Evolutionary conservation across 2,329 filamentous ascomycete genomes (phyloP).

Genomic region (Claviceps sp.): DNA sequence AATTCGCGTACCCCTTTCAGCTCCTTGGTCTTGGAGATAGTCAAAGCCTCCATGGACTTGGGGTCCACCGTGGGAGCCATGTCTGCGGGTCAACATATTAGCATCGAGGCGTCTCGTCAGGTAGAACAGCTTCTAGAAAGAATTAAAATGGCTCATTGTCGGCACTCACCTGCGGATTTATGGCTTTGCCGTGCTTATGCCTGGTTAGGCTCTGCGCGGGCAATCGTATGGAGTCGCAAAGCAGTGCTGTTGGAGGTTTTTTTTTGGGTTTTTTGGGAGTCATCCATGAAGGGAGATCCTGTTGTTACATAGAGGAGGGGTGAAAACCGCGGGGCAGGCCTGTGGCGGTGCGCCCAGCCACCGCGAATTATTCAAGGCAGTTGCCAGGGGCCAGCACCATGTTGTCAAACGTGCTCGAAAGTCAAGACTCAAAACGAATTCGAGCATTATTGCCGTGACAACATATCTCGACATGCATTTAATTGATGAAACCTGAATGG

Average conservation of each 20-base stretch:
- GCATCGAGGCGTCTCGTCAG: neutral
- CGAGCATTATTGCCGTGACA: too few species aligned
- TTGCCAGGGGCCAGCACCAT: neutral
- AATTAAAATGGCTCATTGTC: neutral
- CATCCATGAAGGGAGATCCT: constrained; percentile 10
- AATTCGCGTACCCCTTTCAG: constrained; percentile 37
- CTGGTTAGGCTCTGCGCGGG: constrained; percentile 4
- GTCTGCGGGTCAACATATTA: neutral
- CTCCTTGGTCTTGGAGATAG: constrained; percentile 47
- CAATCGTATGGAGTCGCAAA: constrained; percentile 7
- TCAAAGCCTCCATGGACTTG: constrained; percentile 37
- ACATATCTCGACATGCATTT: too few species aligned
- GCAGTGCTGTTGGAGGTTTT: neutral
- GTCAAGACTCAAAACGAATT: too few species aligned
- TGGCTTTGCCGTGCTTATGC: constrained; percentile 5
- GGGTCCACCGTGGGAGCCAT: constrained; percentile 31
- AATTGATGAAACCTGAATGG: too few species aligned
- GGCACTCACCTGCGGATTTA: constrained; percentile 5
- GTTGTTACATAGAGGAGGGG: constrained; percentile 16
- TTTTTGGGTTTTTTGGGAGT: constrained; percentile 11
- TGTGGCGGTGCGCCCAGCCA: neutral
- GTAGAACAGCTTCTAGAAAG: neutral
- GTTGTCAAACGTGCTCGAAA: too few species aligned
- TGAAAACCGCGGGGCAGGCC: constrained; percentile 23
- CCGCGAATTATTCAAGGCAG: neutral